These are phyloP conservation scores for Candida gorgasii DNA, from an alignment of 805 yeast genomes.

Conservation along the genomic window DNA sequence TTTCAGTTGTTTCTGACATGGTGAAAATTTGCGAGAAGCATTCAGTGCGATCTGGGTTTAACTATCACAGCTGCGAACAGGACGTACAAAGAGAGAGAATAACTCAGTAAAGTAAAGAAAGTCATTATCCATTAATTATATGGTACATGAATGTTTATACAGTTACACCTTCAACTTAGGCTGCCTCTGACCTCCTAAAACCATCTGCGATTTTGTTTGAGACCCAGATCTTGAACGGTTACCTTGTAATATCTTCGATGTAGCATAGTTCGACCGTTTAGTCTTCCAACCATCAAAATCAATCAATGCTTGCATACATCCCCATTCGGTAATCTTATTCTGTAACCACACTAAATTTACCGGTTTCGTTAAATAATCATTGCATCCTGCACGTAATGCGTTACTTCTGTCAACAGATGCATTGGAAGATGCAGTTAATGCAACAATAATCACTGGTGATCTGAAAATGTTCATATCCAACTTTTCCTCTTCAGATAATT, in stretches of 20 bases:
- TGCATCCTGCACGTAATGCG: conserved; percentile 96
- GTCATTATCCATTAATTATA: too few relatives aligned
- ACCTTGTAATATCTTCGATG: conserved; percentile 5
- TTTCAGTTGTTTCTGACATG: conserved; percentile 11
- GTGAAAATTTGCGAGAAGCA: conserved; percentile 6
- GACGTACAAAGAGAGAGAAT: too few relatives aligned
- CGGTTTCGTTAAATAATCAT: conserved; percentile 94
- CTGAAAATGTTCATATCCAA: conserved; percentile 66
- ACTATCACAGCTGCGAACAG: too few relatives aligned
- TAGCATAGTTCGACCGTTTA: conserved; percentile 17
- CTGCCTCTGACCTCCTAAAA: conserved; percentile 9
- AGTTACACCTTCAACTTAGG: too few relatives aligned
- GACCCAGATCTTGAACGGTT: conserved; percentile 15
- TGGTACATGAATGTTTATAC: too few relatives aligned
- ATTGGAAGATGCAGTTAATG: conserved; percentile 85
- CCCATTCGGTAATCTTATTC: conserved; percentile 95
- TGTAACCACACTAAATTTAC: conserved; percentile 93
- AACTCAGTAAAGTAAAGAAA: too few relatives aligned
- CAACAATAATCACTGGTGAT: conserved; percentile 97
- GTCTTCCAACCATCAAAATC: conserved; percentile 90
- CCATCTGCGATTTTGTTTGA: conserved; percentile 1
- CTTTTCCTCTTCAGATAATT: conserved; percentile 47
- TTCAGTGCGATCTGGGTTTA: too few relatives aligned
- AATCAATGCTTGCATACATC: conserved; percentile 97
- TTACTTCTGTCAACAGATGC: conserved; percentile 81